Conservation (phyloP, 169 alveolate genomes). For the Cryptosporidium meleagridis region DNA sequence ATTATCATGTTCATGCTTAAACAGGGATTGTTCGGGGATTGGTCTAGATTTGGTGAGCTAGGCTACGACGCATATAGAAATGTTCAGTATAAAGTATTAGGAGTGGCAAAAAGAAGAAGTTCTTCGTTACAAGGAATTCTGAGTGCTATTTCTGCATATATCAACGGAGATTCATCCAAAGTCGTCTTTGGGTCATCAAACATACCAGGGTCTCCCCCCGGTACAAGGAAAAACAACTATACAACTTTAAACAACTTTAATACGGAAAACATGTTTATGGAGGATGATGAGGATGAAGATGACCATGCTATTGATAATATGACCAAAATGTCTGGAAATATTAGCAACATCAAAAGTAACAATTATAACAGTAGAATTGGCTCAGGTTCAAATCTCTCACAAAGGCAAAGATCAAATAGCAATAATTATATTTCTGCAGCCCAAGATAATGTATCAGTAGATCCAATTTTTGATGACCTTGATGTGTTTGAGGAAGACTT, state of each 20-base stretch:
- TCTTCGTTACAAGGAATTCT: constrained; percentile 64
- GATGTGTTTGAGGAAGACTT: constrained; percentile 69
- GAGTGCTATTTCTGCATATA: constrained; percentile 42
- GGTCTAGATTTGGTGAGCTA: constrained; percentile 29
- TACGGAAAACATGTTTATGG: constrained; percentile 46
- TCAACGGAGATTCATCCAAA: constrained; percentile 33
- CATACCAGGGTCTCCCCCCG: background rate
- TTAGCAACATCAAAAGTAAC: background rate
- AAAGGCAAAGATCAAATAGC: constrained; percentile 41
- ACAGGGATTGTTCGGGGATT: constrained; percentile 70
- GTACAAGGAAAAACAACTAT: constrained; percentile 18
- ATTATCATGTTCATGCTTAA: constrained; percentile 49
- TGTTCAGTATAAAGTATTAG: constrained; percentile 61
- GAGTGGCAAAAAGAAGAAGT: constrained; percentile 69
- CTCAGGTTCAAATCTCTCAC: constrained; percentile 25
- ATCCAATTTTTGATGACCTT: constrained; percentile 50
- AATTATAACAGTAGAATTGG: constrained; percentile 2
- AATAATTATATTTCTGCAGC: constrained; percentile 1
- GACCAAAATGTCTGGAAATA: background rate
- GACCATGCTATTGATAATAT: background rate
- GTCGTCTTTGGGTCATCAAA: constrained; percentile 30
- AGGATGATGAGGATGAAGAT: constrained; percentile 68
- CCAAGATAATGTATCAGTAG: background rate
- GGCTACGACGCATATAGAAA: constrained; percentile 48
- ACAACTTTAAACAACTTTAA: constrained; percentile 13